Evolutionary conservation across 148 eudicot species (phyloP).

Genomic region (Beta vulgaris): DNA sequence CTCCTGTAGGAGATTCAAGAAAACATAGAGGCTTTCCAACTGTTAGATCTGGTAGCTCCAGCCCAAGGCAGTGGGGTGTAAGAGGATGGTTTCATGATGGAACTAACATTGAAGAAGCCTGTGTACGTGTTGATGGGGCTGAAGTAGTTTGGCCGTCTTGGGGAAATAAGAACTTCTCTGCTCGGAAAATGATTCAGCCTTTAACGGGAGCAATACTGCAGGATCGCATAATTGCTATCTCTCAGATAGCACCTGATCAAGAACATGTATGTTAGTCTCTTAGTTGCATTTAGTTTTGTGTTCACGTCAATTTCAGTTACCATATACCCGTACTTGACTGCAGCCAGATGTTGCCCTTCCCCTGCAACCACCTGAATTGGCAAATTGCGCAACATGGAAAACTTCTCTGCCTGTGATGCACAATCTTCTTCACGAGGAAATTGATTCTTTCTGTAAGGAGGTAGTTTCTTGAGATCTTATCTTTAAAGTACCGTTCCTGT

Average conservation of each 20-base stretch:
- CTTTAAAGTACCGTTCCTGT: background rate
- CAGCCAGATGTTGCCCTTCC: constrained; percentile 93
- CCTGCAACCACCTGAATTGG: constrained; percentile 70
- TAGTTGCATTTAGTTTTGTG: constrained; percentile 13
- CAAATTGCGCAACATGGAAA: constrained; percentile 48
- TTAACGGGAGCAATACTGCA: constrained; percentile 78
- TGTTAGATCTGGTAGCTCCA: constrained; percentile 97
- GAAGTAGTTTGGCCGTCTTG: constrained; percentile 96
- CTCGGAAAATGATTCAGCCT: constrained; percentile 74
- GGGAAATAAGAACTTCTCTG: constrained; percentile 69
- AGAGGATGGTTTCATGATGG: constrained; percentile 88
- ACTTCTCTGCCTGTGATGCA: constrained; percentile 68
- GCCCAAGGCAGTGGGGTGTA: constrained; percentile 95
- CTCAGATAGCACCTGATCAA: constrained; percentile 88
- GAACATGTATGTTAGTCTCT: constrained; percentile 66
- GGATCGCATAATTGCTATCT: constrained; percentile 85
- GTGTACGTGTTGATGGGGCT: constrained; percentile 73
- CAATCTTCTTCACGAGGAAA: constrained; percentile 84
- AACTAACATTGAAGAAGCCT: constrained; percentile 70
- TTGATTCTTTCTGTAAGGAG: constrained; percentile 90
- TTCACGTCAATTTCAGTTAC: background rate
- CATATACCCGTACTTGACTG: constrained; percentile 24
- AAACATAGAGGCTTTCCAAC: constrained; percentile 88
- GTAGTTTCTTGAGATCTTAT: constrained; percentile 29
- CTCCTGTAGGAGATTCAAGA: constrained; percentile 82